These are phyloP conservation scores for Arthrobotrys conoides DNA, from an alignment of 2,329 filamentous ascomycete species.

Conservation along the genomic window DNA sequence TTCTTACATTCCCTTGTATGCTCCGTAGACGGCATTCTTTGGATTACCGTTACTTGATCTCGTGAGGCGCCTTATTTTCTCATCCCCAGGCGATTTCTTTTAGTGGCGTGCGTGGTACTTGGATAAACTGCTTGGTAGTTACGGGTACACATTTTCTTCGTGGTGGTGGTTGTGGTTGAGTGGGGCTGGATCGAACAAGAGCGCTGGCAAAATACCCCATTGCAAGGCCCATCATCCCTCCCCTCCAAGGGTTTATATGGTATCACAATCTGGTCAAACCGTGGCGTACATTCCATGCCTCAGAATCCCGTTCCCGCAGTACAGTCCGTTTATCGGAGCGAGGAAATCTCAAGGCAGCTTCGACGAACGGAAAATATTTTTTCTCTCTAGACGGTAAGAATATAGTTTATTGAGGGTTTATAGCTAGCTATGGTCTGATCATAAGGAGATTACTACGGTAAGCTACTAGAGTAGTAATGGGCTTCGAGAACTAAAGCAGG, in stretches of 20 bases:
- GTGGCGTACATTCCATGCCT: constrained; percentile 44
- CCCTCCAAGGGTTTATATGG: constrained; percentile 31
- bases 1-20: neutral
- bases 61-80: constrained; percentile 52
- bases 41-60: constrained; percentile 49
- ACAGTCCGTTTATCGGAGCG: constrained; percentile 22
- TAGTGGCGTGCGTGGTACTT: constrained; percentile 61
- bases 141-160: constrained; percentile 17
- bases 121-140: constrained; percentile 56
- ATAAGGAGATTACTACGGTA: constrained; percentile 23
- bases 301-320: constrained; percentile 32
- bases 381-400: neutral
- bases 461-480: constrained; percentile 16
- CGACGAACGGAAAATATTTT: constrained; percentile 4
- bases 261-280: constrained; percentile 56
- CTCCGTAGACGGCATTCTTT: constrained; percentile 26
- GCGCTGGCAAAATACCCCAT: constrained; percentile 49
- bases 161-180: constrained; percentile 15
- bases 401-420: constrained; percentile 9
- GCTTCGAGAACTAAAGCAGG: constrained; percentile 53
- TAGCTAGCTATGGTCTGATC: constrained; percentile 30
- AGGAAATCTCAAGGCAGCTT: constrained; percentile 28
- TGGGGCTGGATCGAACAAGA: constrained; percentile 48
- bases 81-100: constrained; percentile 41
- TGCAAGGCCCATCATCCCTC: constrained; percentile 6